A percentile compares a stretch with the other conserved stretches of the same genome.
Conservation (phyloP, 2,329 filamentous ascomycete genomes). For the Ophiostoma triangulosporum region DNA sequence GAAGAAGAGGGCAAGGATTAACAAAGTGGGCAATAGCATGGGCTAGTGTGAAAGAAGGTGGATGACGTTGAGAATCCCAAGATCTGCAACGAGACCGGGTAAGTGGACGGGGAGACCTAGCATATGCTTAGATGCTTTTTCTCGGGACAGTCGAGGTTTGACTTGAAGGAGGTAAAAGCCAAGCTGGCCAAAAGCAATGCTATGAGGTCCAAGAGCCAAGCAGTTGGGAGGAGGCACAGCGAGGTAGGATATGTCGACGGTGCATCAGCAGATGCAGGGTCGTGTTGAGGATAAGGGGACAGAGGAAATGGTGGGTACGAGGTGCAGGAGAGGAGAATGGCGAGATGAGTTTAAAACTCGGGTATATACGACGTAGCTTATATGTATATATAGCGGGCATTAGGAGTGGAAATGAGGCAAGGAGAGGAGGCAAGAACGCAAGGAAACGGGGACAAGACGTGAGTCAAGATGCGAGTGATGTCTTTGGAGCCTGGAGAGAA, state of each 20-base stretch:
- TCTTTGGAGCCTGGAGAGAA: not conserved
- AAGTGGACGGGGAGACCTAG: not conserved
- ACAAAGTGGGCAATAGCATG: not conserved
- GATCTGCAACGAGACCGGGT: conserved; percentile 3
- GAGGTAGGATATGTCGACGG: not conserved
- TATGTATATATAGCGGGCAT: too few species aligned
- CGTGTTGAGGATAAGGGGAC: not conserved
- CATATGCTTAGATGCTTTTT: not conserved
- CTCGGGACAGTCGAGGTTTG: not conserved
- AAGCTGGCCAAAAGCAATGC: not conserved
- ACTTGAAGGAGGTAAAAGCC: not conserved
- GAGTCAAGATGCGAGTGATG: not conserved
- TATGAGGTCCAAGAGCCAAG: not conserved
- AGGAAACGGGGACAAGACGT: not conserved
- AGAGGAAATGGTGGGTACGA: not conserved
- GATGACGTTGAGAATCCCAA: conserved; percentile 7
- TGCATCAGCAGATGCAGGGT: not conserved
- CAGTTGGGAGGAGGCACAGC: not conserved
- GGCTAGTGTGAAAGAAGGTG: conserved; percentile 4
- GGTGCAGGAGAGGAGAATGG: not conserved
- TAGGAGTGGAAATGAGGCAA: not conserved
- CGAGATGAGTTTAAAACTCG: not conserved
- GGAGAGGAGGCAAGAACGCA: not conserved
- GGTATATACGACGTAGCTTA: too few species aligned
- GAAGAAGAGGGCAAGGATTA: conserved; percentile 5